A percentile compares a stretch with the other conserved stretches of the same genome.
Conservation (phyloP, 768 basidiomycete species). For the Scleroderma bovista region DNA sequence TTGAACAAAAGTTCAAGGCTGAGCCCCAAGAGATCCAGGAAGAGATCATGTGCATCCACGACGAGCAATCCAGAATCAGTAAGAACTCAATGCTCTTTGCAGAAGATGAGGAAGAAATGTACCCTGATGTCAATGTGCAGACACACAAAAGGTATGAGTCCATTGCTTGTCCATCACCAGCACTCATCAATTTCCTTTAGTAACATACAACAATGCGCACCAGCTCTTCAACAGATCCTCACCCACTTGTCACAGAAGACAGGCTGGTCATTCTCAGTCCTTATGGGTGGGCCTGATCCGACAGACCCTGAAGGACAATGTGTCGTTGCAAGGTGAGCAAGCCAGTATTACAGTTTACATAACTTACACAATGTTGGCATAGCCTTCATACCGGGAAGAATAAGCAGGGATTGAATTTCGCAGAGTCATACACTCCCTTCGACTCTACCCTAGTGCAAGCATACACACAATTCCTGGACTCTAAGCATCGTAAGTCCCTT, state of each 20-base stretch:
- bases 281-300: constrained; percentile 5
- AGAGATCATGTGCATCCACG: not conserved
- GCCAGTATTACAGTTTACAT: too few species aligned
- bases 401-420: too few species aligned
- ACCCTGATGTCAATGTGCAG: not conserved
- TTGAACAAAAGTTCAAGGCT: not conserved
- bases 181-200: not conserved
- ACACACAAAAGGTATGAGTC: not conserved
- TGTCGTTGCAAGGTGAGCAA: not conserved
- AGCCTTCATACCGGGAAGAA: too few species aligned
- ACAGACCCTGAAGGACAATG: not conserved
- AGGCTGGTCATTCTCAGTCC: not conserved
- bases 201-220: not conserved
- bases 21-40: not conserved
- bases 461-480: not conserved
- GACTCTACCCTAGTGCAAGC: not conserved
- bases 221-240: not conserved
- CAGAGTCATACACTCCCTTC: not conserved
- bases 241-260: not conserved
- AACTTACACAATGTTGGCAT: too few species aligned
- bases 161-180: not conserved
- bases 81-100: not conserved
- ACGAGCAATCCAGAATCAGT: not conserved
- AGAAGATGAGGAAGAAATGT: not conserved
- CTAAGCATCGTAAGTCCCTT: not conserved